phyloP scores from a whole-genome alignment of 345 rosid genomes.

The Sisymbrium altissimum region DNA sequence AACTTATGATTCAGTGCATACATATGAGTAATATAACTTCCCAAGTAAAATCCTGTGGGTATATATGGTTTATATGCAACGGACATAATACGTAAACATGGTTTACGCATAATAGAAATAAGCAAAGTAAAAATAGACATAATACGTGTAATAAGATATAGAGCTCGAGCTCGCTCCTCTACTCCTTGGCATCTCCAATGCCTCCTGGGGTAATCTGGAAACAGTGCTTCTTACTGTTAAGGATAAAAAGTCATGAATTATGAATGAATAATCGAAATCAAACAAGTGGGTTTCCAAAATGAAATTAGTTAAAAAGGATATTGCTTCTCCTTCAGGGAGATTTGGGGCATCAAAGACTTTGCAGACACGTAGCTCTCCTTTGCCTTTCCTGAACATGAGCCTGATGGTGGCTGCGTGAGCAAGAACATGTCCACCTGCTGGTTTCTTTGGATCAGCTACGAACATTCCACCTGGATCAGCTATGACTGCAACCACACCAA shows the following conservation, averaged over 20 bases:
- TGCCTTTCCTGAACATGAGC: slow-evolving; percentile 89
- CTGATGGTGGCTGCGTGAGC: slow-evolving; percentile 86
- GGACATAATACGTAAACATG: background rate
- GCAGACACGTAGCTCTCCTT: slow-evolving; percentile 85
- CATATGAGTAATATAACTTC: background rate
- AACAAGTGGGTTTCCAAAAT: background rate
- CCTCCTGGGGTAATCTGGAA: slow-evolving; percentile 90
- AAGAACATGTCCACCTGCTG: slow-evolving; percentile 88
- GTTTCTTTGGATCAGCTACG: slow-evolving; percentile 89
- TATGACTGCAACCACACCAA: slow-evolving; percentile 48
- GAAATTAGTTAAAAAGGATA: slow-evolving; percentile 51
- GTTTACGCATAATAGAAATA: background rate
- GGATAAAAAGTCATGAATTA: slow-evolving; percentile 26
- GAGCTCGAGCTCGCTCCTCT: background rate
- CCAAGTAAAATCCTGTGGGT: no score
- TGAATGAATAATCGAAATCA: background rate
- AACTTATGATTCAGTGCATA: background rate
- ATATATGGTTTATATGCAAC: background rate
- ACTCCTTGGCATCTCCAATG: slow-evolving; percentile 85
- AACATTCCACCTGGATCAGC: slow-evolving; percentile 90
- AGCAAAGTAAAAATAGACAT: background rate
- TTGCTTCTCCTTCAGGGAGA: slow-evolving; percentile 89
- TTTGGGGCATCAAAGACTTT: slow-evolving; percentile 95
- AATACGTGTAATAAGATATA: background rate
- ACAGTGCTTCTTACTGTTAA: slow-evolving; percentile 46